phyloP scores from a whole-genome alignment of 2,329 filamentous ascomycete genomes.

The Neonectria coccinea region DNA sequence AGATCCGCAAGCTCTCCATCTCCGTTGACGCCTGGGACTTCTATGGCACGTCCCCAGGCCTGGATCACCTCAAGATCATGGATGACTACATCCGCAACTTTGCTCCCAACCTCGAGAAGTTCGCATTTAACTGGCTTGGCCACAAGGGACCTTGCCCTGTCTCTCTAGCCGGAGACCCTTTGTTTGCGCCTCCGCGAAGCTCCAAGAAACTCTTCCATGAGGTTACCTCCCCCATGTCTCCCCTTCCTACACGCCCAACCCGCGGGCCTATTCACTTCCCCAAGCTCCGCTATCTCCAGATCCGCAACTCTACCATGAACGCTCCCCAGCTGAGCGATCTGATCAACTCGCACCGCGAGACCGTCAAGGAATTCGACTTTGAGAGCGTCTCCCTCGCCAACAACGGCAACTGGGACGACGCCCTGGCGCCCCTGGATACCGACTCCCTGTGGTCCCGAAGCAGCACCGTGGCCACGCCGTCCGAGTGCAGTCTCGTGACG shows the following conservation, averaged over 20 bases:
- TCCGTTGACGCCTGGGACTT: conserved; percentile 79
- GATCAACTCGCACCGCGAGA: conserved; percentile 73
- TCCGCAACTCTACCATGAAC: conserved; percentile 80
- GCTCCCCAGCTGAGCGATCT: conserved; percentile 77
- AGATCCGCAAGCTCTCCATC: conserved; percentile 80
- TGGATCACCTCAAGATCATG: conserved; percentile 81
- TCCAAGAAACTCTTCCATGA: conserved; percentile 72
- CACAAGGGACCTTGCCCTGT: conserved; percentile 81
- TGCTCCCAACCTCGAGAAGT: conserved; percentile 72
- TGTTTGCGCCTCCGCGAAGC: conserved; percentile 69
- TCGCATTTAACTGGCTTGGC: conserved; percentile 83
- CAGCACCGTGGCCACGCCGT: conserved; percentile 45
- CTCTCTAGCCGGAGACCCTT: conserved; percentile 75
- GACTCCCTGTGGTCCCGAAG: conserved; percentile 55
- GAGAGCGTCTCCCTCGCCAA: conserved; percentile 77
- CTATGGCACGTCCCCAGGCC: conserved; percentile 67
- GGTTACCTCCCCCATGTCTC: conserved; percentile 73
- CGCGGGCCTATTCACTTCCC: conserved; percentile 73
- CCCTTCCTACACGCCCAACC: conserved; percentile 64
- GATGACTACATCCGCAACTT: conserved; percentile 84
- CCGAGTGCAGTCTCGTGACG: conserved; percentile 50
- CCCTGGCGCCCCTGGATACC: conserved; percentile 74
- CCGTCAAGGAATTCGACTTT: conserved; percentile 83
- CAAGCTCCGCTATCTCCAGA: conserved; percentile 73
- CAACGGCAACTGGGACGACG: conserved; percentile 82